phyloP scores from a whole-genome alignment of 495 filamentous ascomycete species.

The Tuber umbilicatum region DNA sequence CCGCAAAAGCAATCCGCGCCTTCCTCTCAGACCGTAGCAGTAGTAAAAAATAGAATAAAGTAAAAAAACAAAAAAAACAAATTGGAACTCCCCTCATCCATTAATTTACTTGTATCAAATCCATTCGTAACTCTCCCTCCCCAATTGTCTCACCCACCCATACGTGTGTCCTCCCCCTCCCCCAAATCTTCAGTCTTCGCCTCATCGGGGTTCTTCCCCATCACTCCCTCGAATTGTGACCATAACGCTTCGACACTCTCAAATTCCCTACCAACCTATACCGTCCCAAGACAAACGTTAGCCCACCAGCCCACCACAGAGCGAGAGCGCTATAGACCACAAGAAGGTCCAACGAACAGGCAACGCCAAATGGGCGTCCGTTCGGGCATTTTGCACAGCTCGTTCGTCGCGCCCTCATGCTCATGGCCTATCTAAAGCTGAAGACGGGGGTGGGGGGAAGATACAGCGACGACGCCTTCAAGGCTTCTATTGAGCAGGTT shows the following conservation, averaged over 20 bases:
- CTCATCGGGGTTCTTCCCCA: constrained; percentile 62
- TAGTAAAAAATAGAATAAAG: constrained; percentile 34
- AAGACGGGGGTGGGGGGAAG: constrained; percentile 27
- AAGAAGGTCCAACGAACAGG: not conserved
- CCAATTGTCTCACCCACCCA: constrained; percentile 8
- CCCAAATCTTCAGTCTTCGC: constrained; percentile 44
- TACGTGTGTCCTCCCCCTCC: constrained; percentile 22
- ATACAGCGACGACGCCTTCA: constrained; percentile 83
- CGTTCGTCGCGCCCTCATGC: not conserved
- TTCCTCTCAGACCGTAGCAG: constrained; percentile 65
- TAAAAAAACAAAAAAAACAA: constrained; percentile 16
- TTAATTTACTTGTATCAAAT: constrained; percentile 6
- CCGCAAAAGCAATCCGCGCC: constrained; percentile 69
- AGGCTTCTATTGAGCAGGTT: constrained; percentile 89
- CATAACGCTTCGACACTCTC: constrained; percentile 92
- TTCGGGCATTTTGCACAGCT: not conserved
- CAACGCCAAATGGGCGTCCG: not conserved
- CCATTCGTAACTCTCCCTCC: not conserved
- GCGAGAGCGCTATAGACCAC: too few species aligned
- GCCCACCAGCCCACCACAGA: not conserved
- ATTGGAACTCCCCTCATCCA: not conserved
- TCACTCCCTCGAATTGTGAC: constrained; percentile 94
- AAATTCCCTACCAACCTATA: constrained; percentile 92
- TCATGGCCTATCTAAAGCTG: not conserved
- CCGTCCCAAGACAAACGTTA: constrained; percentile 3